Base-by-base conservation (phyloP, 2,329 filamentous ascomycete species). In the Hymenoscyphus fraxineus region DNA sequence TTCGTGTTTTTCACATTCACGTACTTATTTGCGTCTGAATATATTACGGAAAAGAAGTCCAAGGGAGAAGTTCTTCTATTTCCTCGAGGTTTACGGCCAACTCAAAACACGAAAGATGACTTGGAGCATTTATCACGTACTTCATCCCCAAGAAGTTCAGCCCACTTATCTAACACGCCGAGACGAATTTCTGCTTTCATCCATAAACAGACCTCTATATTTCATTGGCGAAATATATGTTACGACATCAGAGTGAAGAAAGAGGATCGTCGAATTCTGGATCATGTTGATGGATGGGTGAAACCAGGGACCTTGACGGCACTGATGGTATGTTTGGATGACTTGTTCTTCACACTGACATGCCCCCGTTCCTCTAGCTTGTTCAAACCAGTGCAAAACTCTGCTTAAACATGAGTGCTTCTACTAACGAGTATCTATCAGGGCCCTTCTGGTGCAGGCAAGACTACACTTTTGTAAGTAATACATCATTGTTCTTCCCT, bases 21-120 rank as follows among this genome's bases (percentile, higher is more conserved):
- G 7, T 90, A 92, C 77, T 82, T 92, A 69, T 64, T 84, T 22
- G 80, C 83, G 0, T 86, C 86, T 13, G 89, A 92, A 75, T 81
- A 85, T 41, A 79, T 81, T 60, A 55, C 57, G n/a, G 62, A 58
- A 13, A 64, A 64, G 22, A 64, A 60, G 76, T 90, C 87, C 54
- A 92, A 90, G 81, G 89, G 88, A 62, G 89, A 92, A 71, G 87
- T 92, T 15, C 80, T 92, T 6, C 83, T 92, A 41, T 92, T 91
- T 80, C 87, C 87, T 63, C 85, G 87, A 58, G 88, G 83, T 58
- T 56, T 56, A 40, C 35, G 58, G 15, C 64, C 64, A 40, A 16
- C 9, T 7, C 38, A n/a, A 54, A 38, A 38, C 31, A 15, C 39
- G 7, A 41, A 60, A 22, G 58, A 62, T 55, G 61, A 61, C 35